These are phyloP conservation scores for Sporisorium iseilematis-ciliati DNA, from an alignment of 1,284 basidiomycete species.

Conservation along the genomic window DNA sequence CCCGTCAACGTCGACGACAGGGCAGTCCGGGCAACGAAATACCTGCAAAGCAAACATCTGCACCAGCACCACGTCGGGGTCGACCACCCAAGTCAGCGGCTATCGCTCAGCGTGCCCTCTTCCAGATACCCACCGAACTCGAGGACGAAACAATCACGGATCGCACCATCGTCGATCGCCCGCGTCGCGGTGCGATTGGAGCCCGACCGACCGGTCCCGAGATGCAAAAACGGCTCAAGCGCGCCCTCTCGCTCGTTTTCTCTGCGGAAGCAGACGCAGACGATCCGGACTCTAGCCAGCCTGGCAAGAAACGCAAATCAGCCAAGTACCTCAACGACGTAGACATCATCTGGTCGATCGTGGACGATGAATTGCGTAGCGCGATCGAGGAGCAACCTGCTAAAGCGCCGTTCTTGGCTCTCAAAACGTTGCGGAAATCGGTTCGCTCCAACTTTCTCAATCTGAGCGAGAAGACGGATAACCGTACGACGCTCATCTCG, in stretches of 20 bases:
- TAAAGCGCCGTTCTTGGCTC: conserved; percentile 43
- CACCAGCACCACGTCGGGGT: conserved; percentile 11
- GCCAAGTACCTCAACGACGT: conserved; percentile 51
- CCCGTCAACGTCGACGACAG: conserved; percentile 37
- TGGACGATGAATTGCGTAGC: conserved; percentile 45
- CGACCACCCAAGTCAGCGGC: conserved; percentile 28
- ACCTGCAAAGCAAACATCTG: conserved; percentile 5
- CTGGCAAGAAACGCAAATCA: conserved; percentile 36
- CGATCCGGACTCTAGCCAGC: conserved; percentile 12
- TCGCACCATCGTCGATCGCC: conserved; percentile 37
- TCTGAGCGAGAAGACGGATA: conserved; percentile 47
- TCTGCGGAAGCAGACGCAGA: conserved; percentile 20
- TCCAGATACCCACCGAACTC: conserved; percentile 26
- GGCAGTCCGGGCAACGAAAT: conserved; percentile 29
- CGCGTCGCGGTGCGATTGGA: conserved; percentile 9
- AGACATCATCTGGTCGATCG: conserved; percentile 50
- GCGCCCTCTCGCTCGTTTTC: conserved; percentile 45
- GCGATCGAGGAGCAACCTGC: conserved; percentile 50
- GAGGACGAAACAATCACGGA: conserved; percentile 42
- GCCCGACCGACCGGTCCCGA: conserved; percentile 16
- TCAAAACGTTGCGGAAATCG: conserved; percentile 42
- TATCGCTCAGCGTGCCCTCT: conserved; percentile 15
- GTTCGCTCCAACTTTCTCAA: conserved; percentile 35
- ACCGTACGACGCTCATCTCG: conserved; percentile 38
- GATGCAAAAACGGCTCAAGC: conserved; percentile 41